These are phyloP conservation scores for Colletotrichum nymphaeae DNA, from an alignment of 2,329 filamentous ascomycete genomes.

Conservation along the genomic window DNA sequence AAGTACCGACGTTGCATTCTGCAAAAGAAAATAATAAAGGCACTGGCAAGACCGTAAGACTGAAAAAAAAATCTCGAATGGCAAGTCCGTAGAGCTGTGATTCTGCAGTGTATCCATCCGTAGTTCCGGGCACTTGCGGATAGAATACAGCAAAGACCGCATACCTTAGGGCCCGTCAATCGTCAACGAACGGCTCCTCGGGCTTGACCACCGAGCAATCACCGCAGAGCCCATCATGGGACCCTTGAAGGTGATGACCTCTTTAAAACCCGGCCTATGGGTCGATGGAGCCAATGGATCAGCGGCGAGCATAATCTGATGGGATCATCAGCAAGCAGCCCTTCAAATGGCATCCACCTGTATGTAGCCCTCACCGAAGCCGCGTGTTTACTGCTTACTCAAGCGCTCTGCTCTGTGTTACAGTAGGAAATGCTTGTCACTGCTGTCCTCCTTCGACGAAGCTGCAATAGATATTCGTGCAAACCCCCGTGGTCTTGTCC, in stretches of 20 bases:
- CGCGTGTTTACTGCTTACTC: background rate
- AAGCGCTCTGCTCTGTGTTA: background rate
- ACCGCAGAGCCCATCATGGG: constrained; percentile 4
- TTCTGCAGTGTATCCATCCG: background rate
- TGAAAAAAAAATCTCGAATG: background rate
- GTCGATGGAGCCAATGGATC: background rate
- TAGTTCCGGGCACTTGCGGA: background rate
- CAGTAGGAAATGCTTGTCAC: background rate
- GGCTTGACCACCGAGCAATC: constrained; percentile 27
- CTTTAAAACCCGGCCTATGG: background rate
- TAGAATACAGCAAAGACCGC: background rate
- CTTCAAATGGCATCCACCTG: constrained; percentile 9
- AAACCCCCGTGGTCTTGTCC: background rate
- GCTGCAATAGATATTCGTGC: constrained; percentile 18
- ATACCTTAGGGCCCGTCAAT: background rate
- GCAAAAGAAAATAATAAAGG: background rate
- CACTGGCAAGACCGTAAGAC: background rate
- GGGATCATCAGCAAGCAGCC: constrained; percentile 6
- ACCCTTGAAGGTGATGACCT: constrained; percentile 8
- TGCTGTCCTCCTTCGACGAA: background rate
- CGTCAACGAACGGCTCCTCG: constrained; percentile 8
- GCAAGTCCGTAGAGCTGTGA: background rate
- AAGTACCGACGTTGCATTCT: constrained; percentile 32
- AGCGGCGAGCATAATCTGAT: constrained; percentile 6
- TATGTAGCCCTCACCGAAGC: background rate